Base-by-base conservation (phyloP, 2,329 filamentous ascomycete species). In the Sporothrix mexicana region DNA sequence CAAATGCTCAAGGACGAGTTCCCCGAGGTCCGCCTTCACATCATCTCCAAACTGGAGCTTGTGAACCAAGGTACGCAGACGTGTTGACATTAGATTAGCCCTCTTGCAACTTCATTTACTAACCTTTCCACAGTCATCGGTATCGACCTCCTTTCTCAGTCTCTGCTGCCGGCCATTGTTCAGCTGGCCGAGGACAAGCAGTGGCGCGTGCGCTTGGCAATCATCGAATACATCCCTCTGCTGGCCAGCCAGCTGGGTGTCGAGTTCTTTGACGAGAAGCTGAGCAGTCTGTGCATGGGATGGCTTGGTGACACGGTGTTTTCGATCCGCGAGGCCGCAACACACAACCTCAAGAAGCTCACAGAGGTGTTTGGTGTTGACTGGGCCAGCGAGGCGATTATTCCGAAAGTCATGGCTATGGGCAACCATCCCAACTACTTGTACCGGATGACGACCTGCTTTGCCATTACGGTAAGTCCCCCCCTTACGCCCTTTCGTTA, bases 1-100 rank as follows among this genome's bases (percentile, higher is more conserved):
- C 93, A 97, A 82, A 99, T 99, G 96, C 91, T 99, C 78, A 99
- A 98, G 88, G 96, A 99, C 79, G 96, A 99, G 80, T 98, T 98
- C 82, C 96, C 96, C 25, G 96, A 99, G 81, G 96, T 99, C 69
- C 92, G 96, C 75, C 90, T 99, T 74, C 97, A 99, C 84, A 99
- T 99, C 82, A 99, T 99, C 80, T 98, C 96, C n/a, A 99, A 99
- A 84, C 90, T 99, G 72, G 97, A 99, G 85, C 89, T 97, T 75
- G 96, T 99, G 76, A 99, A 99, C 84, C 93, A 98, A 84, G 93
- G 93, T 94, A 85, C 8, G 61, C 4, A n/a, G 30, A 23, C n/a
- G 0, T 23, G 17, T 10, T 53, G 17, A 9, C 7, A 53, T 53
- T 8, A 30, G 30, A 30, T 49, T 72, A 49, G 61, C 77, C 78